phyloP scores from a whole-genome alignment of 192 early-diverging fungal species.

The Gigaspora rosea region DNA sequence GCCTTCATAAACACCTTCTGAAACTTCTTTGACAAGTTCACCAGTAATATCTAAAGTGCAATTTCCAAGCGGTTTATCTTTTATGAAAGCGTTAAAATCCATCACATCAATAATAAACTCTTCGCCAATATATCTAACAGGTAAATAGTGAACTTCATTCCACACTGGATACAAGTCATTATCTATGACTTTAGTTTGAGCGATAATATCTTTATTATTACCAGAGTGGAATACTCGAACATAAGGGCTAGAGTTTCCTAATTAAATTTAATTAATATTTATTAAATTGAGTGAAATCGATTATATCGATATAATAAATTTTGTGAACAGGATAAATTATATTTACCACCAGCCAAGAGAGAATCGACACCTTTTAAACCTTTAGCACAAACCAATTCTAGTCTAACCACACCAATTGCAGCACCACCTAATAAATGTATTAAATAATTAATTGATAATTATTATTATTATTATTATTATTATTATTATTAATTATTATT shows the following conservation, averaged over 20 bases:
- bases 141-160: conserved; percentile 87
- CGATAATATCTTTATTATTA: conserved; percentile 45
- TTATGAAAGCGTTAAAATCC: conserved; percentile 86
- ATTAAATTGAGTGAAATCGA: not conserved
- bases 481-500: too few relatives aligned
- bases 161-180: conserved; percentile 87
- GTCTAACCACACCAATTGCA: conserved; percentile 29
- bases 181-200: conserved; percentile 80
- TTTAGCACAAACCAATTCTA: conserved; percentile 22
- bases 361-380: conserved; percentile 10
- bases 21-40: conserved; percentile 59
- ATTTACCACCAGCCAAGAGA: conserved; percentile 6
- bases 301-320: not conserved
- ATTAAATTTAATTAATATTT: not conserved
- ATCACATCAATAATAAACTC: conserved; percentile 74
- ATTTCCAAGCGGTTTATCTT: conserved; percentile 84
- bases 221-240: conserved; percentile 52
- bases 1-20: conserved; percentile 39
- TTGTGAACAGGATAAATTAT: not conserved
- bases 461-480: not conserved
- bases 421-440: not conserved
- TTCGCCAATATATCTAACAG: conserved; percentile 78
- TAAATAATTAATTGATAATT: not conserved
- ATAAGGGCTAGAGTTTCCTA: conserved; percentile 92
- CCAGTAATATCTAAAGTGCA: conserved; percentile 59